Base-by-base conservation (phyloP, 2,329 filamentous ascomycete species). In the Pseudogymnoascus sp. region DNA sequence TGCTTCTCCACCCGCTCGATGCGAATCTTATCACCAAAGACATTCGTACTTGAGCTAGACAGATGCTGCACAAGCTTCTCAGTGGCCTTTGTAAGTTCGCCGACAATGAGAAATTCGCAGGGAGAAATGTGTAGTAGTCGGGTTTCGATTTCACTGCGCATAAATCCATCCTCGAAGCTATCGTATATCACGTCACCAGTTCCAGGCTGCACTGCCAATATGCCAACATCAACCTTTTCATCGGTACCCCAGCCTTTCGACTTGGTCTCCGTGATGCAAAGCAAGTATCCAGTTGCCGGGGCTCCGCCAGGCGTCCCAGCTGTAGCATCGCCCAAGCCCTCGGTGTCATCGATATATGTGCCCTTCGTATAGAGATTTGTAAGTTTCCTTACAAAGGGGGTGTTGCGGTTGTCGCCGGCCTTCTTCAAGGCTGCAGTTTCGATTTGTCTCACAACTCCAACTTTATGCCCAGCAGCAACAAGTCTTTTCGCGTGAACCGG, bases 351-450 rank as follows among this genome's bases (percentile, higher is more conserved):
- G 63, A 99, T 88, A 70, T 97, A 99, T 2, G 95, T 99, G 46
- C 93, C 95, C 75, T 97, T 99, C 7, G 95, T 99, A 76, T 99
- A 99, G 6, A 99, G 82, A 72, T 96, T 97, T 15, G 95, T 97
- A 70, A 99, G 85, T 70, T 96, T 95, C 37, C 95, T 87, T 38
- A 91, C 85, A 70, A 99, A 99, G 0, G 95, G 93, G 0, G 92
- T 85, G 72, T 96, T 97, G 64, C 91, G 86, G 75, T 97, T 99
- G 73, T 96, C 92, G 50, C 95, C 93, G 1, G 87, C 95, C 67
- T 96, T 96, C 74, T 99, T 99, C 65, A 99, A 79, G 0, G 95
- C 95, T 2, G 95, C 95, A 0, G 95, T 99, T 76, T 99, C 95
- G 29, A 96, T 81, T 75, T 99, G 95, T 29, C 93, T 84, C 9